Percentiles rank a stretch among this genome's conserved stretches.
These are phyloP conservation scores for Hansenula lynferdii DNA, from an alignment of 1,139 yeast genomes.

Conservation along the genomic window DNA sequence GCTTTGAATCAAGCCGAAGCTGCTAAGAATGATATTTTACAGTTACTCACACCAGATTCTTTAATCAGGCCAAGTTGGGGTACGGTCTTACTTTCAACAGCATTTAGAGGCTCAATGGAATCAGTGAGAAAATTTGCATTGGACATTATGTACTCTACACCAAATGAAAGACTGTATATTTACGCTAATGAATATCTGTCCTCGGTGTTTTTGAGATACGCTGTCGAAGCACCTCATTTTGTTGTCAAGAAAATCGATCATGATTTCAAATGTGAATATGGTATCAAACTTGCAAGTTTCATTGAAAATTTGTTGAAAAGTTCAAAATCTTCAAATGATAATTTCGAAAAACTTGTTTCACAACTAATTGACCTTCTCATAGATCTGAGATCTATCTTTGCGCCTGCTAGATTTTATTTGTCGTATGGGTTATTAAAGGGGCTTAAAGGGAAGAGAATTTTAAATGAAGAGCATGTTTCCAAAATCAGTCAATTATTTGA, in stretches of 20 bases:
- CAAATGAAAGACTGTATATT: conserved; percentile 35
- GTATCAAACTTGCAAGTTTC: conserved; percentile 45
- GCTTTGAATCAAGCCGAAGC: conserved; percentile 86
- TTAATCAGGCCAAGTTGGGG: conserved; percentile 69
- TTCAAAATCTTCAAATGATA: conserved; percentile 28
- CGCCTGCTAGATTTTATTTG: conserved; percentile 65
- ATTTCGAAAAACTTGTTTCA: conserved; percentile 27
- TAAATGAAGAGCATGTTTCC: conserved; percentile 27
- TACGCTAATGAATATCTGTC: conserved; percentile 50
- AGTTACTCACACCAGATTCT: conserved; percentile 46
- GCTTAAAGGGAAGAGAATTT: conserved; percentile 29
- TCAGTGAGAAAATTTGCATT: conserved; percentile 67
- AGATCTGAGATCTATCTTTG: conserved; percentile 51
- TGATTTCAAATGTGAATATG: conserved; percentile 48
- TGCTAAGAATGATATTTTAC: conserved; percentile 59
- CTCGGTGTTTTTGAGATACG: conserved; percentile 52
- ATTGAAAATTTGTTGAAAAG: conserved; percentile 39
- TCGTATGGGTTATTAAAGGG: conserved; percentile 55
- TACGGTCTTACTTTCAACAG: conserved; percentile 65
- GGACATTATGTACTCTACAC: conserved; percentile 48
- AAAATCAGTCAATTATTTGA: conserved; percentile 44
- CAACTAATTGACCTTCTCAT: conserved; percentile 37
- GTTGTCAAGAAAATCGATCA: conserved; percentile 27
- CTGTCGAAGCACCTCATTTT: conserved; percentile 64
- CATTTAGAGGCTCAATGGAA: conserved; percentile 75